These are phyloP conservation scores for Nemania sp. DNA, from an alignment of 2,329 filamentous ascomycete species.

Conservation along the genomic window DNA sequence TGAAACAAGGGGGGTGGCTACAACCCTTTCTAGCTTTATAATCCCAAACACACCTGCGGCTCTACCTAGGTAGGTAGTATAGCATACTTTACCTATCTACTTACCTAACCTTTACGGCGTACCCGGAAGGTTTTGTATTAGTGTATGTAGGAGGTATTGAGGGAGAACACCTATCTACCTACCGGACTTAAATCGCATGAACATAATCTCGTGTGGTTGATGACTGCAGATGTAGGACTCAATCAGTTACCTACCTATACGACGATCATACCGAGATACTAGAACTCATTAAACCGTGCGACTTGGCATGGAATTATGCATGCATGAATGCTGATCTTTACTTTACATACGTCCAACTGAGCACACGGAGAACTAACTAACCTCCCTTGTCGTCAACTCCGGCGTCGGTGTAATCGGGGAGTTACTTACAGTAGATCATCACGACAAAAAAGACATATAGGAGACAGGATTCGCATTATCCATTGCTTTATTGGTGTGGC, in stretches of 20 bases:
- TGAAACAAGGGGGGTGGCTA: slow-evolving; percentile 28
- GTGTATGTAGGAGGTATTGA: background rate
- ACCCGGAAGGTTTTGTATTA: background rate
- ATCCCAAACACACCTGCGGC: slow-evolving; percentile 10
- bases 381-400: background rate
- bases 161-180: slow-evolving; percentile 1
- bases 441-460: background rate
- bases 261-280: slow-evolving; percentile 20
- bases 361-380: background rate
- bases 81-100: background rate
- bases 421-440: slow-evolving; percentile 8
- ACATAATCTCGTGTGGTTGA: slow-evolving; percentile 32
- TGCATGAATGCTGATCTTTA: slow-evolving; percentile 35
- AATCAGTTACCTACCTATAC: slow-evolving; percentile 24
- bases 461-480: slow-evolving; percentile 9
- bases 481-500: slow-evolving; percentile 3
- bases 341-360: slow-evolving; percentile 17
- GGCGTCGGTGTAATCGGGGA: slow-evolving; percentile 20
- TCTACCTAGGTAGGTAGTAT: too few species aligned
- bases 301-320: slow-evolving; percentile 34
- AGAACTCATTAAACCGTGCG: slow-evolving; percentile 10
- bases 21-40: slow-evolving; percentile 14
- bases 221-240: slow-evolving; percentile 38
- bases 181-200: slow-evolving; percentile 30
- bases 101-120: too few species aligned